Evolutionary conservation across 1,284 basidiomycete species (phyloP), one percentile per base, ranked within the genome.

Genomic region (Cryptococcus floricola): DNA sequence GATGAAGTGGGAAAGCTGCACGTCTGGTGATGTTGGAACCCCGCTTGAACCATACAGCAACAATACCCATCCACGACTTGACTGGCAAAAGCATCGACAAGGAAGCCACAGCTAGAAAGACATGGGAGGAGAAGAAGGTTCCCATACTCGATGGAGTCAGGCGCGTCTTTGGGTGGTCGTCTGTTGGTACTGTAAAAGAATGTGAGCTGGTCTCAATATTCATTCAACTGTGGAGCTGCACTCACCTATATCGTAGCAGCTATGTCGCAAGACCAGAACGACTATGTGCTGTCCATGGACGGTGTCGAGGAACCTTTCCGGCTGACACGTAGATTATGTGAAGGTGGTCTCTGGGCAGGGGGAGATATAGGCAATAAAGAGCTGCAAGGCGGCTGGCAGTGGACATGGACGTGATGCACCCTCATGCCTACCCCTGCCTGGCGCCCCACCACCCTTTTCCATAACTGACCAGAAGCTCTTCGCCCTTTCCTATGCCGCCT

Each of bases 371-470:
- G 10, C 41, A 13, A 16, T 23, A 42, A 50, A 13, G 60, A 53
- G 5, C 52, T 56, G 31, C 43, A 14, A 27, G 57, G 62, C 6
- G 59, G 65, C 18, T 60, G 58, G 61, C 56, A 58, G 38, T 68
- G 66, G 65, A 56, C 59, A 38, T 67, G 63, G 64, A n/a, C 18
- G 9, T 62, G 44, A 51, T 39, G 27, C 12, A 18, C n/a, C 46
- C 25, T 8, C 13, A 16, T 18, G 13, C 12, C 44, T 28, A 49
- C 19, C 42, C 52, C 41, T 54, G 62, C 43, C 73, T 52, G 48
- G 81, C 81, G 25, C 74, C 77, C 91, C 91, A 94, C 84, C 88
- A 95, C n/a, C 83, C 81, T 68, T 93, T 93, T n/a, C 92, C 92
- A 70, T 96, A 96, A 23, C 87, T 90, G 37, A 95, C 87, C 34